These are phyloP conservation scores for Monosporozyma aerobia DNA, from an alignment of 805 yeast genomes.

Conservation along the genomic window DNA sequence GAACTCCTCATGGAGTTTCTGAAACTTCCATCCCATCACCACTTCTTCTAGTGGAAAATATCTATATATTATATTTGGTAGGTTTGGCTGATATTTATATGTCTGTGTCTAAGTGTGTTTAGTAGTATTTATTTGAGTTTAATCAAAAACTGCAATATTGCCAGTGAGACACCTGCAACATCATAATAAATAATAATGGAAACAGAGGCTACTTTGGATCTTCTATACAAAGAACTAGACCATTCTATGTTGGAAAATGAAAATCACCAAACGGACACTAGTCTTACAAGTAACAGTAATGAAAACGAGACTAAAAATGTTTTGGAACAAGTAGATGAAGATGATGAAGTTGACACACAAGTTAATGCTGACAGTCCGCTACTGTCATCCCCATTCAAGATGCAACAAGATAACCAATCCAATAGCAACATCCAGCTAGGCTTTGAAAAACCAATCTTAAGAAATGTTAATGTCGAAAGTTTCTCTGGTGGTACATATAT, in stretches of 20 bases:
- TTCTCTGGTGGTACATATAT: conserved; percentile 3
- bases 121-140: too few species aligned
- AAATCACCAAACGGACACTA: neutral
- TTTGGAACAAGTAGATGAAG: neutral
- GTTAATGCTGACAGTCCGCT: neutral
- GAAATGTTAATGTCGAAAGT: neutral
- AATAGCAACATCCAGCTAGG: neutral
- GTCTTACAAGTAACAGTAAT: neutral
- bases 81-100: too few species aligned
- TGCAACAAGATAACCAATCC: neutral
- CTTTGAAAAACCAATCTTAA: neutral
- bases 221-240: conserved; percentile 11
- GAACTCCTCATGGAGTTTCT: too few species aligned
- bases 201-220: conserved; percentile 19
- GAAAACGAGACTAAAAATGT: neutral
- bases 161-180: neutral
- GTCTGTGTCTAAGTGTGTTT: too few species aligned
- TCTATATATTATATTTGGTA: too few species aligned
- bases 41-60: neutral
- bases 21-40: too few species aligned
- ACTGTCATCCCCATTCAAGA: conserved; percentile 2
- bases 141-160: too few species aligned
- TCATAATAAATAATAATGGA: conserved; percentile 1
- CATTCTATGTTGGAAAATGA: conserved; percentile 2
- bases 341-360: neutral